Base-by-base conservation (phyloP, 2,329 filamentous ascomycete genomes). In the Diaporthe ilicicola region DNA sequence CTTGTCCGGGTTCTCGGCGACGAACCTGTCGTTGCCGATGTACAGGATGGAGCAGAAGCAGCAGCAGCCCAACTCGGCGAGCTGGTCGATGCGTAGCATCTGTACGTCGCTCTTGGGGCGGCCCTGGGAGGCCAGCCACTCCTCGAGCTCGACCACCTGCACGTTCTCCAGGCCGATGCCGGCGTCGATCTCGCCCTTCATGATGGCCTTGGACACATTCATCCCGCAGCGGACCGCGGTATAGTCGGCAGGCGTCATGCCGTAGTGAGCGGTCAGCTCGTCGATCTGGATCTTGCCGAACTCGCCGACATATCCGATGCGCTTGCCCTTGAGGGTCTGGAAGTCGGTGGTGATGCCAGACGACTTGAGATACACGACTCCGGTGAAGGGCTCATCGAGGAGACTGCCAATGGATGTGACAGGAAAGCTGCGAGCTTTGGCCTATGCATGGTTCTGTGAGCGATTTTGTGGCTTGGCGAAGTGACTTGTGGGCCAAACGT, bases 231-330 rank as follows among this genome's bases (percentile, higher is more conserved):
- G 91, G 9, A 94, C 87, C 44, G 92, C 92, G 1, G 90, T 93
- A 85, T 94, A 94, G 83, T 94, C 92, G 7, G 84, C 81, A 0
- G 92, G 89, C 1, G 87, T 86, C 89, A 94, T 93, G 78, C 91
- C 91, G 79, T 94, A 94, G 86, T 94, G 89, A 55, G 90, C 90
- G 61, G 92, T 94, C 73, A 94, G 87, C 79, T 94, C 93, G 79
- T 94, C 93, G 75, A 94, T 94, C 83, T 94, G 92, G 79, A 94
- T 94, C 88, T 92, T 94, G 81, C 92, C 92, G 74, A 94, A 94
- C 79, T 94, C 92, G 76, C 92, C 92, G 70, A 94, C 92, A 75
- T 94, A 94, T 78, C 92, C 92, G 78, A 94, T 94, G 29, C 87
- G 89, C 83, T 93, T 94, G 75, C 91, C 92, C 81, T 91, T 92